phyloP scores from a whole-genome alignment of 495 filamentous ascomycete genomes.

The Amphirosellinia nigrospora region DNA sequence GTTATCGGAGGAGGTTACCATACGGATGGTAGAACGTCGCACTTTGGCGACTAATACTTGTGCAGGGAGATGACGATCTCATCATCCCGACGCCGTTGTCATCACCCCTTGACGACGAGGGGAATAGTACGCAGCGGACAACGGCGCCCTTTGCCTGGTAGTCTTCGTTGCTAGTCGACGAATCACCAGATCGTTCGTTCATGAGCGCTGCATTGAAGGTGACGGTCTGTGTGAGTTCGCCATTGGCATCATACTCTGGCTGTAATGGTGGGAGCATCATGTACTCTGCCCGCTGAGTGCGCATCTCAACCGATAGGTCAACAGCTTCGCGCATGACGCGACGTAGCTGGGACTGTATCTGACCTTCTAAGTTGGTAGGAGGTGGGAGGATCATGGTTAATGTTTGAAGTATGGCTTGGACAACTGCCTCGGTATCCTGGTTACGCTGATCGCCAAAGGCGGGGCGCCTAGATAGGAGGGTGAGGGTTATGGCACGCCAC shows the following conservation, averaged over 20 bases:
- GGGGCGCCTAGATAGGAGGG: constrained; percentile 77
- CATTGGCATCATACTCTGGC: constrained; percentile 91
- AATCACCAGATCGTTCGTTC: constrained; percentile 84
- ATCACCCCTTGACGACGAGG: constrained; percentile 91
- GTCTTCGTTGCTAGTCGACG: constrained; percentile 64
- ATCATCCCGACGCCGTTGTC: constrained; percentile 83
- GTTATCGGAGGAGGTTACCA: constrained; percentile 39
- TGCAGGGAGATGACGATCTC: constrained; percentile 93
- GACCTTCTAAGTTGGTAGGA: constrained; percentile 71
- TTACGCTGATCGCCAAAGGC: constrained; percentile 76
- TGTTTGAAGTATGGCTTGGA: constrained; percentile 80
- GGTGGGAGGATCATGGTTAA: constrained; percentile 81
- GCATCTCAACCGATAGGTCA: constrained; percentile 92
- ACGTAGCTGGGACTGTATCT: constrained; percentile 79
- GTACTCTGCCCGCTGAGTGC: constrained; percentile 92
- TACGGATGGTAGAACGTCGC: constrained; percentile 32
- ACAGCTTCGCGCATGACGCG: constrained; percentile 85
- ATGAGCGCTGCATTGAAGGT: constrained; percentile 88
- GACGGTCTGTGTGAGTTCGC: constrained; percentile 82
- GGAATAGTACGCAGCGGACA: constrained; percentile 91
- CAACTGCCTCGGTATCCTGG: constrained; percentile 87
- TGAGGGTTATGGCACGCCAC: constrained; percentile 94
- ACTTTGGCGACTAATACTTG: constrained; percentile 77
- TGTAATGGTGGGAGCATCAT: constrained; percentile 97
- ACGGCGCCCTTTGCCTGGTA: constrained; percentile 76